A percentile compares a stretch with the other conserved stretches of the same genome.
These are phyloP conservation scores for Mimosa bimucronata DNA, from an alignment of 306 rosid species.

Conservation along the genomic window DNA sequence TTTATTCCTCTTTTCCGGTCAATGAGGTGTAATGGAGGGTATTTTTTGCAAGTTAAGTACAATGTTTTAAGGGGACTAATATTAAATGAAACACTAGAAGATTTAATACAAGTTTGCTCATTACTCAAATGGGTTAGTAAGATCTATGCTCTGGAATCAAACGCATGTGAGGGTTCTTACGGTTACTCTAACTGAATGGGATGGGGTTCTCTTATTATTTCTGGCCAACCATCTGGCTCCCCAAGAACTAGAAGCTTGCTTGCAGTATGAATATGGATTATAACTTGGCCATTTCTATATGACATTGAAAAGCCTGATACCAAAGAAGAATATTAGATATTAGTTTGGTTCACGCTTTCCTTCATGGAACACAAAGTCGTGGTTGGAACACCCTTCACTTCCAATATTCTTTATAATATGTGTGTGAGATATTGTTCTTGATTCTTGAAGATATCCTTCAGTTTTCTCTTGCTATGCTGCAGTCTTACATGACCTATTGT, in stretches of 20 bases:
- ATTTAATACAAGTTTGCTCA: not conserved
- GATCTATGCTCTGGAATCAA: not conserved
- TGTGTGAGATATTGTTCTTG: not conserved
- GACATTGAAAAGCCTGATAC: not conserved
- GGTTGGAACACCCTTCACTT: not conserved
- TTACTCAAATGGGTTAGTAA: constrained; percentile 8
- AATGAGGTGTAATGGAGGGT: not conserved
- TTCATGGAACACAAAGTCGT: not conserved
- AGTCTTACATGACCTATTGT: not conserved
- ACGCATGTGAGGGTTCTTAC: not conserved
- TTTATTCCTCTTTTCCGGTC: not conserved
- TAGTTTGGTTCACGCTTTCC: not conserved
- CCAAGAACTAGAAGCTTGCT: not conserved
- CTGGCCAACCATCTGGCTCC: not conserved
- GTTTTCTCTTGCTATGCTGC: not conserved
- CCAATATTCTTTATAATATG: not conserved
- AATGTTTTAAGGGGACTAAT: constrained; percentile 14
- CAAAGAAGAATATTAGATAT: not conserved
- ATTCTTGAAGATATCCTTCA: constrained; percentile 10
- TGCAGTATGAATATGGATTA: not conserved
- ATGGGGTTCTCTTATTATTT: not conserved
- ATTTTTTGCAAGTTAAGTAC: not conserved
- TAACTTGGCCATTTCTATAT: not conserved
- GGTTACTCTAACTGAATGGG: not conserved
- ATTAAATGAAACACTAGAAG: constrained; percentile 17